phyloP scores from a whole-genome alignment of 495 filamentous ascomycete genomes.

The Hamigera avellanea region DNA sequence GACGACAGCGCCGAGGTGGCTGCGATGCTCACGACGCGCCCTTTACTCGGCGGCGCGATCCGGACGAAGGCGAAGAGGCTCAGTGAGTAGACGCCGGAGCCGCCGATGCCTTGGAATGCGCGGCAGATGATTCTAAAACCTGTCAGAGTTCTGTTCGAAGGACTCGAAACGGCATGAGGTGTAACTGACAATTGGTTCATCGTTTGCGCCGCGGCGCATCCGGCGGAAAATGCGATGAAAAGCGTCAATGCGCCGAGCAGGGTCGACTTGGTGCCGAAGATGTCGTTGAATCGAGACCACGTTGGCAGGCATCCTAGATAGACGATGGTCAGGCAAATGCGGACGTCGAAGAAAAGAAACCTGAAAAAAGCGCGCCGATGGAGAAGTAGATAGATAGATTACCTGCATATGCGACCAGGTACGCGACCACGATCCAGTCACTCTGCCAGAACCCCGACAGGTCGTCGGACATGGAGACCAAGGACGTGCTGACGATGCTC shows the following conservation, averaged over 20 bases:
- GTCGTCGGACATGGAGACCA: slow-evolving; percentile 42
- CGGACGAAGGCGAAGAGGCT: slow-evolving; percentile 41
- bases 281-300: slow-evolving; percentile 43
- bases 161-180: too few relatives aligned
- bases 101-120: slow-evolving; percentile 43
- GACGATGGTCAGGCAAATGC: too few relatives aligned
- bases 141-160: too few relatives aligned
- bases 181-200: slow-evolving; percentile 38
- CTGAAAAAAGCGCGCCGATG: slow-evolving; percentile 1
- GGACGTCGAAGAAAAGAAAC: too few relatives aligned
- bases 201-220: slow-evolving; percentile 35
- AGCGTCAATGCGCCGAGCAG: slow-evolving; percentile 36
- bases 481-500: slow-evolving; percentile 48
- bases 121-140: slow-evolving; percentile 36
- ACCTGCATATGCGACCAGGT: slow-evolving; percentile 43
- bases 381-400: slow-evolving; percentile 10
- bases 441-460: slow-evolving; percentile 33
- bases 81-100: slow-evolving; percentile 38
- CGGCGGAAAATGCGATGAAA: slow-evolving; percentile 42
- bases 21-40: slow-evolving; percentile 3
- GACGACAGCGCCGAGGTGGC: slow-evolving; percentile 10
- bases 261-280: slow-evolving; percentile 39
- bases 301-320: slow-evolving; percentile 39
- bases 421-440: slow-evolving; percentile 42
- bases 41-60: slow-evolving; percentile 24